Percentiles rank a stretch among this genome's conserved stretches.
Conservation (phyloP, 1,139 yeast species). For the Yamadazyma epiphylla region DNA sequence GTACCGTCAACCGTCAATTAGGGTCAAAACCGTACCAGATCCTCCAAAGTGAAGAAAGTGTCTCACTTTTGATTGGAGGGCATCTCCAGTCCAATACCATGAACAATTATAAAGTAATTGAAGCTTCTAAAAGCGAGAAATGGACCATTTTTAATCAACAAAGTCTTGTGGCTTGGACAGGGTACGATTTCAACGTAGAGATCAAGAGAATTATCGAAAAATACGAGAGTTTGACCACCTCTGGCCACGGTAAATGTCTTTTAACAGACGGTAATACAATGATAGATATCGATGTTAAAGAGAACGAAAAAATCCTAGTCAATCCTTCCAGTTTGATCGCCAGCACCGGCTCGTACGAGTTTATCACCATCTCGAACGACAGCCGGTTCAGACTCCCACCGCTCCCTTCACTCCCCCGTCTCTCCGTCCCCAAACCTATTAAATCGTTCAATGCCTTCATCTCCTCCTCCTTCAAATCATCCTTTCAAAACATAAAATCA, state of each 20-base stretch:
- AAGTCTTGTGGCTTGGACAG: slow-evolving; percentile 45
- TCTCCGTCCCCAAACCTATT: slow-evolving; percentile 5
- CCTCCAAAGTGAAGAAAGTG: slow-evolving; percentile 19
- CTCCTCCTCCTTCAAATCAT: no score
- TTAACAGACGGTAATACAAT: slow-evolving; percentile 34
- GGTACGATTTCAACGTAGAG: slow-evolving; percentile 27
- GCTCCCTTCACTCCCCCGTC: slow-evolving; percentile 3
- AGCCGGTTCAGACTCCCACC: not conserved
- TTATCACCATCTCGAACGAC: slow-evolving; percentile 4
- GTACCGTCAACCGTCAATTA: slow-evolving; percentile 12
- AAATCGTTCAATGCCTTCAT: slow-evolving; percentile 3
- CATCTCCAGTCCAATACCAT: slow-evolving; percentile 10
- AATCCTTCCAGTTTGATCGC: slow-evolving; percentile 37
- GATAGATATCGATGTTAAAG: slow-evolving; percentile 23
- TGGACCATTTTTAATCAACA: slow-evolving; percentile 36
- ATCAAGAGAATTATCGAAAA: slow-evolving; percentile 15
- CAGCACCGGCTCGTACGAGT: slow-evolving; percentile 11
- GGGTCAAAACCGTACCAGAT: slow-evolving; percentile 21
- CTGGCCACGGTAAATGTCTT: slow-evolving; percentile 37
- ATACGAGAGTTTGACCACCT: slow-evolving; percentile 17
- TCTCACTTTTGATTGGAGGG: slow-evolving; percentile 30
- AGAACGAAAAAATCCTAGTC: slow-evolving; percentile 30
- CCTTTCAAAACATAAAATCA: no score
- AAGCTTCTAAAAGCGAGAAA: slow-evolving; percentile 13
- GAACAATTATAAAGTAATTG: slow-evolving; percentile 23